A percentile compares a stretch with the other conserved stretches of the same genome.
These are phyloP conservation scores for Penicillium goetzii DNA, from an alignment of 495 filamentous ascomycete species.

Conservation along the genomic window DNA sequence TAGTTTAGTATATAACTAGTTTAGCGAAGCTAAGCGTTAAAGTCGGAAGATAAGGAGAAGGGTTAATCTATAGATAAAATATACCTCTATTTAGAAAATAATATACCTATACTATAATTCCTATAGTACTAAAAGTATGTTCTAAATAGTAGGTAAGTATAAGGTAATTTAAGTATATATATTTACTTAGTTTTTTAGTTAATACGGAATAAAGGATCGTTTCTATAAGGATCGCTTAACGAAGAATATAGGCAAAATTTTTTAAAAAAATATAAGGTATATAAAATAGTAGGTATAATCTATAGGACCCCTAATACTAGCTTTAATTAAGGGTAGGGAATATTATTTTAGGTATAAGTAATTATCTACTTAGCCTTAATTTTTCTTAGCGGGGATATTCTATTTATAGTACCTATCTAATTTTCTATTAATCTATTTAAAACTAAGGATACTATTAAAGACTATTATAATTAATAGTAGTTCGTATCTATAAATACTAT, in stretches of 20 bases:
- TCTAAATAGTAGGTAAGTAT: constrained; percentile 1
- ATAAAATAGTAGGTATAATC: constrained; percentile 4
- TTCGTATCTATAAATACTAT: constrained; percentile 2
- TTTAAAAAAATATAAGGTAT: constrained; percentile 4
- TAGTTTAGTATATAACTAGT: background rate
- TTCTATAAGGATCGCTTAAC: background rate
- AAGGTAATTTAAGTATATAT: background rate
- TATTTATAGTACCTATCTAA: constrained; percentile 6
- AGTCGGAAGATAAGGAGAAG: background rate
- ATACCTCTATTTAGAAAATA: background rate
- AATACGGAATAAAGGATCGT: constrained; percentile 5
- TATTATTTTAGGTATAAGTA: background rate
- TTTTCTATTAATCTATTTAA: constrained; percentile 8
- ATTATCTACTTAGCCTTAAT: constrained; percentile 2
- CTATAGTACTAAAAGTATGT: background rate
- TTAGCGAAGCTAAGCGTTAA: background rate
- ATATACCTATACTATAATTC: background rate
- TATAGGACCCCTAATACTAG: constrained; percentile 3
- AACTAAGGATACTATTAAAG: constrained; percentile 1
- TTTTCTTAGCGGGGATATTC: constrained; percentile 4
- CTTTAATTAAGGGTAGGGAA: constrained; percentile 5
- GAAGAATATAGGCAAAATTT: constrained; percentile 9
- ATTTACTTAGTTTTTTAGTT: constrained; percentile 7
- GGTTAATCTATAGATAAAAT: background rate
- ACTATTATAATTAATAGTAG: background rate